Base-by-base conservation (phyloP, 1,284 basidiomycete species). In the Leccinum subrobustum region DNA sequence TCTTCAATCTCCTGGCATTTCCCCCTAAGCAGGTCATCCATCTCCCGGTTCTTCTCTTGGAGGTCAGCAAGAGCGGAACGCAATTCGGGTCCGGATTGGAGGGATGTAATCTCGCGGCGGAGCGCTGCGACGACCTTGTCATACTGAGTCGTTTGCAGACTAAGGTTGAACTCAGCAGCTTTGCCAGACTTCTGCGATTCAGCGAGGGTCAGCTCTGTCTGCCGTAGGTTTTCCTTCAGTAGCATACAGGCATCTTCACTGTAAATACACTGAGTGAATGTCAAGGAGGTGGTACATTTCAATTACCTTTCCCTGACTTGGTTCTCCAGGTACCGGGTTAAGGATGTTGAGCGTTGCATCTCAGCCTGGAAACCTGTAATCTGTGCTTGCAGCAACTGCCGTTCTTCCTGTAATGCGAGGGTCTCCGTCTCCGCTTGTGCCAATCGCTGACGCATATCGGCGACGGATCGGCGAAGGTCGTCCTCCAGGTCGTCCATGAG, bases 1-100 rank as follows among this genome's bases (percentile, higher is more conserved):
- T 88, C 88, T 69, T 92, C 90, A 61, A 92, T 90, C 74, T 92
- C 90, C n/a, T 79, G 73, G 64, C 85, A 89, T 73, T 91, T 92
- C 39, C 74, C 77, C 60, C 79, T 79, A 31, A 92, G 75, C 50
- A 89, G 75, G 50, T 85, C 83, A 65, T 92, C 90, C 83, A 91
- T 87, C 68, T 91, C 87, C 37, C 77, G 79, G 66, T 87, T 88
- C 65, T 83, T 83, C 70, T 88, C 87, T 68, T 86, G 81, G 33
- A 91, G 77, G 59, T 89, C 85, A 3, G 75, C 74, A 8, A 91
- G 70, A 20, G 78, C 80, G 7, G 79, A 76, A 60, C 83, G 81
- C 25, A 88, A 76, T 59, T 83, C 80, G 1, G 84, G 82, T 58
- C 79, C 78, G 3, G 81, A 76, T 61, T 79, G 79, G n/a, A 88